phyloP scores from a whole-genome alignment of 371 early-diverging fungal species.

The Syncephalastrum monosporum region DNA sequence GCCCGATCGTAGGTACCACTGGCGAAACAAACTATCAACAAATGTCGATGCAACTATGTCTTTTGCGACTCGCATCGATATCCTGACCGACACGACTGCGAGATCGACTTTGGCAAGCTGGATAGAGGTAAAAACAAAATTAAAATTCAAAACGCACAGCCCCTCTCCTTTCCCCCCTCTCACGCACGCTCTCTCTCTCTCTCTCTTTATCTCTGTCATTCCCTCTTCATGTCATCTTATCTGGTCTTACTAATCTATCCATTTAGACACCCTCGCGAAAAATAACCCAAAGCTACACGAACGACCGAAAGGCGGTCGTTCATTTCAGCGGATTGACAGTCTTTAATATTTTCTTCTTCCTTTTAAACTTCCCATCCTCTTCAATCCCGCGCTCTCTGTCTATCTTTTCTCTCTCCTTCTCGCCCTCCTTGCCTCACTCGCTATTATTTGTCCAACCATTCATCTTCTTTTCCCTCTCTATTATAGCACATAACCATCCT shows the following conservation, averaged over 20 bases:
- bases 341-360: slow-evolving; percentile 16
- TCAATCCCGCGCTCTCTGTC: too few relatives aligned
- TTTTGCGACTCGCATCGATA: slow-evolving; percentile 81
- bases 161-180: too few relatives aligned
- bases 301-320: slow-evolving; percentile 72
- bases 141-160: neutral
- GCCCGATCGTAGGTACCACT: slow-evolving; percentile 56
- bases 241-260: neutral
- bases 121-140: slow-evolving; percentile 45
- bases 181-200: too few relatives aligned
- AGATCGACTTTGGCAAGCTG: slow-evolving; percentile 70
- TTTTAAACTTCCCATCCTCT: too few relatives aligned
- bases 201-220: neutral
- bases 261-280: slow-evolving; percentile 64
- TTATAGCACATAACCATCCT: too few relatives aligned
- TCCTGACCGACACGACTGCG: slow-evolving; percentile 77
- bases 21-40: slow-evolving; percentile 81
- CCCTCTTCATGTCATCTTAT: neutral
- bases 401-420: too few relatives aligned
- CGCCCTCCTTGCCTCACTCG: too few relatives aligned
- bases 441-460: too few relatives aligned
- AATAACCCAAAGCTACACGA: slow-evolving; percentile 80
- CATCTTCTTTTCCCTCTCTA: too few relatives aligned
- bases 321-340: slow-evolving; percentile 70
- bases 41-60: slow-evolving; percentile 78